Evolutionary conservation across 2,329 filamentous ascomycete genomes (phyloP), one percentile per base, ranked within the genome.

Genomic region (Calonectria henricotiae): DNA sequence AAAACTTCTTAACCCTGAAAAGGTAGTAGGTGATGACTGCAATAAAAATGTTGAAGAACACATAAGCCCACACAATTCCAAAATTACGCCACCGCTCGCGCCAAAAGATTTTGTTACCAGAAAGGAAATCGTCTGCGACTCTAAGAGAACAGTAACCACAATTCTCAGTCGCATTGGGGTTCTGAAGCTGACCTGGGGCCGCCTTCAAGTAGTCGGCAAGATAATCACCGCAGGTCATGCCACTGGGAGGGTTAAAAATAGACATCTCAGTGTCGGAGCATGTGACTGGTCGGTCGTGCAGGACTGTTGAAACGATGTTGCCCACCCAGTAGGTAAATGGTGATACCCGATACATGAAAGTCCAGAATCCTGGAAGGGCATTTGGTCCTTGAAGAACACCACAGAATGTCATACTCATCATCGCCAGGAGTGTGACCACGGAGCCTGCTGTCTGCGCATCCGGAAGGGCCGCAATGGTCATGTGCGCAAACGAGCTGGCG

Each of bases 381-480:
- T 74, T 68, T 0, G 89, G 87, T 0, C 85, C 77, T 67, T 90
- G 88, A 65, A 93, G 82, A 15, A 93, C 90, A 79, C 90, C 84
- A 73, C 87, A 88, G 83, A 91, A 91, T 23, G 55, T 61, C 66
- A 88, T 85, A 66, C 89, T 79, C 70, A 83, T 85, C 73, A 90
- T 83, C 20, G 86, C n/a, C 90, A 66, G 30, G 15, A 66, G 39
- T 9, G 64, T 66, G 2, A 51, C 49, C 30, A 66, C 43, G 27
- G 47, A 44, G 30, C 64, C 64, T 12, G 64, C 91, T 0, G 89
- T 91, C 76, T 91, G 87, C 4, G 91, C 89, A 62, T 90, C 86
- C 2, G 89, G 89, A n/a, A 93, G 85, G 6, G 88, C 90, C 4
- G 90, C 89, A 71, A 93, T 91, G 51, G 88, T 86, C 87, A 93